Conservation (phyloP, 2,329 filamentous ascomycete genomes). For the Neocucurbitaria cava region DNA sequence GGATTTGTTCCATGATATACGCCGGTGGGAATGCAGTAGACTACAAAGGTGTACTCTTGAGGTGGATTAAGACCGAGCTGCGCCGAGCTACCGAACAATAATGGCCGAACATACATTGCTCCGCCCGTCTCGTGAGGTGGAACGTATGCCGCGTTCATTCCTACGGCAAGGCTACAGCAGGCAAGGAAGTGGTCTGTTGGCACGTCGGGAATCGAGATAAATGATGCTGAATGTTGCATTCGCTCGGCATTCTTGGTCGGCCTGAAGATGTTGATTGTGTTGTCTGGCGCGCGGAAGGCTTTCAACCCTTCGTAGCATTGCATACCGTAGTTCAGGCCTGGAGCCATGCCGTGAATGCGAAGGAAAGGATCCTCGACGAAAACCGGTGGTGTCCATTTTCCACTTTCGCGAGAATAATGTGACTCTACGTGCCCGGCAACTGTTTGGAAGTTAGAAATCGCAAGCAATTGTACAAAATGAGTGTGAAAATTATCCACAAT, state of each 20-base stretch:
- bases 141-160: conserved; percentile 87
- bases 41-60: conserved; percentile 89
- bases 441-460: conserved; percentile 43
- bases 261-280: conserved; percentile 85
- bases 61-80: conserved; percentile 87
- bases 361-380: conserved; percentile 87
- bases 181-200: conserved; percentile 78
- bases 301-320: conserved; percentile 99
- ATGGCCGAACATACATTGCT: conserved; percentile 89
- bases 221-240: conserved; percentile 83
- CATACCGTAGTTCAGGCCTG: conserved; percentile 92
- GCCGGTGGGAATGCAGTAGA: conserved; percentile 89
- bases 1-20: conserved; percentile 92
- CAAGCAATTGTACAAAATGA: neutral
- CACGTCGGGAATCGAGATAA: conserved; percentile 82
- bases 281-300: conserved; percentile 81
- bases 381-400: conserved; percentile 76
- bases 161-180: conserved; percentile 80
- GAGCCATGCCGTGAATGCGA: conserved; percentile 92
- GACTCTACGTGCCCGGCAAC: conserved; percentile 96
- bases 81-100: conserved; percentile 85
- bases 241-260: conserved; percentile 83
- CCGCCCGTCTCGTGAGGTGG: conserved; percentile 88
- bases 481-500: neutral
- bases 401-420: conserved; percentile 76